Percentiles rank a stretch among this genome's conserved stretches.
These are phyloP conservation scores for Candida anutae DNA, from an alignment of 1,139 yeast genomes.

Conservation along the genomic window DNA sequence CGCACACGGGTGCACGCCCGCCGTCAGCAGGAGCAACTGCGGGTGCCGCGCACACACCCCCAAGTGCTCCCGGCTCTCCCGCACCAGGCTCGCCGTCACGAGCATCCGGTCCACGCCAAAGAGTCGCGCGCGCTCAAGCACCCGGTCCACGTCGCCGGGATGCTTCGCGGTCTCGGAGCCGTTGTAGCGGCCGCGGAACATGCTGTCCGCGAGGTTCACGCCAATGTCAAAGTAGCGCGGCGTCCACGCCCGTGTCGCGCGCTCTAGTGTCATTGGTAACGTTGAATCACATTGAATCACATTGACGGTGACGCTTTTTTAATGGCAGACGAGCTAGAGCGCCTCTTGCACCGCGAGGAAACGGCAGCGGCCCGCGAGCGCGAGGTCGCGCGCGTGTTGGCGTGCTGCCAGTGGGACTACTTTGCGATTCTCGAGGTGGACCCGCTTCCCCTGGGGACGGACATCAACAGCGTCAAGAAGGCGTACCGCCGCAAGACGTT, in stretches of 20 bases:
- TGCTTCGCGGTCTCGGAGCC: conserved; percentile 53
- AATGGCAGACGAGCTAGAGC: conserved; percentile 12
- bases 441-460: conserved; percentile 20
- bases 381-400: conserved; percentile 50
- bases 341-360: conserved; percentile 27
- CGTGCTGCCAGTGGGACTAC: conserved; percentile 42
- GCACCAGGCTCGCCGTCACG: conserved; percentile 73
- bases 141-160: conserved; percentile 54
- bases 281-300: too few relatives aligned
- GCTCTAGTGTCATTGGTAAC: too few relatives aligned
- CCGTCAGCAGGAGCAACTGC: conserved; percentile 52
- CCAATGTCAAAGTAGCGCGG: conserved; percentile 50
- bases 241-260: conserved; percentile 18
- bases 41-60: conserved; percentile 24
- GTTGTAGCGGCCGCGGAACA: conserved; percentile 77
- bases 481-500: conserved; percentile 52
- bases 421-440: conserved; percentile 49
- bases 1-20: conserved; percentile 92
- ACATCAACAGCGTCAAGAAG: conserved; percentile 32
- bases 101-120: conserved; percentile 64
- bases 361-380: conserved; percentile 33
- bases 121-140: conserved; percentile 58
- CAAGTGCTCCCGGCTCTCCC: conserved; percentile 48
- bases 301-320: background rate
- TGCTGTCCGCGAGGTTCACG: conserved; percentile 80